A percentile compares a stretch with the other conserved stretches of the same genome.
phyloP scores from a whole-genome alignment of 768 basidiomycete genomes.

The Leccinum aurantiacum region DNA sequence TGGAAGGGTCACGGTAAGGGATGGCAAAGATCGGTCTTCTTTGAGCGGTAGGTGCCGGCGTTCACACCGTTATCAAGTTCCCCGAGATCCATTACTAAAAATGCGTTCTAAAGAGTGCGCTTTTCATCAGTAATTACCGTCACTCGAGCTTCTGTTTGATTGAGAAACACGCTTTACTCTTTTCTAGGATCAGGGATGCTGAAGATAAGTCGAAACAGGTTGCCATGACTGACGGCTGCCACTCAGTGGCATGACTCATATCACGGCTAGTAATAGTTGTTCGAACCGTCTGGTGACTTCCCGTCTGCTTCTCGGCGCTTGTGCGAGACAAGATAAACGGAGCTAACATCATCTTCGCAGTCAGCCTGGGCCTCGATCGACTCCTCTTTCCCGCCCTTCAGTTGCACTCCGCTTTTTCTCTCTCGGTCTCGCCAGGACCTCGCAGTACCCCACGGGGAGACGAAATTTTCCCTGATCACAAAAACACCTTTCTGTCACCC shows the following conservation, averaged over 20 bases:
- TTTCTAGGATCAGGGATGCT: not conserved
- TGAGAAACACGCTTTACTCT: not conserved
- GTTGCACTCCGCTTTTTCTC: not conserved
- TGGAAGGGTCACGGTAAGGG: not conserved
- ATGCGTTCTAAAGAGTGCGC: not conserved
- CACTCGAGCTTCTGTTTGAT: not conserved
- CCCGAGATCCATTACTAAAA: not conserved
- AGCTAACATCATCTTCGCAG: not conserved
- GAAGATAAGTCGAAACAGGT: not conserved
- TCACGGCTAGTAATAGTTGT: not conserved
- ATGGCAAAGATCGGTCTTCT: not conserved
- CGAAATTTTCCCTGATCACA: conserved; percentile 4
- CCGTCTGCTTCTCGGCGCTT: not conserved
- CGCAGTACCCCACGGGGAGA: conserved; percentile 1
- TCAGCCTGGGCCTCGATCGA: not conserved
- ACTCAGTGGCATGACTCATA: not conserved
- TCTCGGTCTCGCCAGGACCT: conserved; percentile 42
- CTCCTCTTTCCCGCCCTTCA: not conserved
- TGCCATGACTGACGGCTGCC: not conserved
- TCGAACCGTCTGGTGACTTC: not conserved
- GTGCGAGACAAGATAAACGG: not conserved
- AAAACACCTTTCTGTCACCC: not conserved
- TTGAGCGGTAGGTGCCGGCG: not conserved
- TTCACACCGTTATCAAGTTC: not conserved
- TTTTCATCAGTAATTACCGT: not conserved